Evolutionary conservation across 169 alveolate species (phyloP), one percentile per base, ranked within the genome.

Genomic region (Plasmodium malariae): DNA sequence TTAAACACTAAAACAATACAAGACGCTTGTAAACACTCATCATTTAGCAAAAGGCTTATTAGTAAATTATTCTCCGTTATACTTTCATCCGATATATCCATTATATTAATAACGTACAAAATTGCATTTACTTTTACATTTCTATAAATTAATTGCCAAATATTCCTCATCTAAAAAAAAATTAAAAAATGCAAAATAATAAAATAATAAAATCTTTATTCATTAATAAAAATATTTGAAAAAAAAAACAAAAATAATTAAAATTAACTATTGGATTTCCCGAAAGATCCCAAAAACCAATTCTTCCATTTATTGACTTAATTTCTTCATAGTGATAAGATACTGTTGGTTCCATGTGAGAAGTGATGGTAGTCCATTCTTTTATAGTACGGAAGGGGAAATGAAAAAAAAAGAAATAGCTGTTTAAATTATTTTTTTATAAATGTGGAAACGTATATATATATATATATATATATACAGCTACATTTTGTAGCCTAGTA

Each of bases 231-330:
- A 62, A 57, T 21, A 59, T 17, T 12, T 45, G 17, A 49, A 37
- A 48, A 7, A 28, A 74, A 57, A 51, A 32, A 72, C 24, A 57
- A 59, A 74, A 26, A 72, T 26, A 36, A 76, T 4, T 40, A 30
- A 36, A 14, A 26, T 30, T 83, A 83, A 83, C 91, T 40, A 83
- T 30, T 34, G 74, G 71, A 55, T 83, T 83, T 59, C 91, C 91
- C 12, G 91, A 51, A 40, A 83, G 48, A 49, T 83, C 91, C 91
- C 91, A 83, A 68, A 83, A 83, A 24, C 91, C 91, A 40, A 83
- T 54, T 68, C 71, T 67, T 59, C 86, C 86, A 67, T 83, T 83
- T 26, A 83, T 65, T 63, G 57, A 83, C 37, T 65, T 65, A 51
- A 83, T 51, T 59, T 83, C 91, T 45, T 83, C 91, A 45, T 83